Evolutionary conservation across 164 flowering plant genomes (phyloP).

Genomic region (Vitis vinifera): DNA sequence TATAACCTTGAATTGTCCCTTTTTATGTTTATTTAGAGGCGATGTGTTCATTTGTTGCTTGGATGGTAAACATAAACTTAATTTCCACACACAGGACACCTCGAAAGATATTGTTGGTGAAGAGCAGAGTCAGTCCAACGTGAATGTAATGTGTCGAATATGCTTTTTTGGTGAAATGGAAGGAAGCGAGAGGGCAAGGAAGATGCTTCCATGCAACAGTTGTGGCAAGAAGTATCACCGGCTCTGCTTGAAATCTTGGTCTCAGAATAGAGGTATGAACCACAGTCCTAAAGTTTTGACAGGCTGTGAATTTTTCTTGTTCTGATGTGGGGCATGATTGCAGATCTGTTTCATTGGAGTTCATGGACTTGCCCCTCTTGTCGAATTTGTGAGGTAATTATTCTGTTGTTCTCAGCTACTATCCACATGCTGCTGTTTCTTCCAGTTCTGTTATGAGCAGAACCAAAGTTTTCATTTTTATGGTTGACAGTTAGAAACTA

Average conservation of each 20-base stretch:
- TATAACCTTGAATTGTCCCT: background rate
- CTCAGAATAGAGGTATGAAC: constrained; percentile 73
- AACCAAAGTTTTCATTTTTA: too few species aligned
- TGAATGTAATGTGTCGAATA: constrained; percentile 78
- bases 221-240: constrained; percentile 94
- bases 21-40: background rate
- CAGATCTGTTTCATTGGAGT: constrained; percentile 98
- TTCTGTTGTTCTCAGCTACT: background rate
- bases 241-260: constrained; percentile 85
- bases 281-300: background rate
- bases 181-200: constrained; percentile 82
- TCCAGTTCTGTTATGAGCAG: constrained; percentile 1
- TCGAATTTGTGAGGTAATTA: constrained; percentile 84
- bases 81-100: constrained; percentile 32
- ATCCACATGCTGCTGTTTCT: background rate
- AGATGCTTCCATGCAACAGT: constrained; percentile 84
- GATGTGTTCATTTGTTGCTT: background rate
- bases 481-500: too few species aligned
- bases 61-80: background rate
- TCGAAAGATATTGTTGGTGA: constrained; percentile 39
- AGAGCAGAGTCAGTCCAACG: constrained; percentile 50
- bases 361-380: constrained; percentile 97
- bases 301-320: background rate
- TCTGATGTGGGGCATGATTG: constrained; percentile 13
- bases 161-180: constrained; percentile 87